These are phyloP conservation scores for Pseudogymnoascus sp. DNA, from an alignment of 2,329 filamentous ascomycete species.

Conservation along the genomic window DNA sequence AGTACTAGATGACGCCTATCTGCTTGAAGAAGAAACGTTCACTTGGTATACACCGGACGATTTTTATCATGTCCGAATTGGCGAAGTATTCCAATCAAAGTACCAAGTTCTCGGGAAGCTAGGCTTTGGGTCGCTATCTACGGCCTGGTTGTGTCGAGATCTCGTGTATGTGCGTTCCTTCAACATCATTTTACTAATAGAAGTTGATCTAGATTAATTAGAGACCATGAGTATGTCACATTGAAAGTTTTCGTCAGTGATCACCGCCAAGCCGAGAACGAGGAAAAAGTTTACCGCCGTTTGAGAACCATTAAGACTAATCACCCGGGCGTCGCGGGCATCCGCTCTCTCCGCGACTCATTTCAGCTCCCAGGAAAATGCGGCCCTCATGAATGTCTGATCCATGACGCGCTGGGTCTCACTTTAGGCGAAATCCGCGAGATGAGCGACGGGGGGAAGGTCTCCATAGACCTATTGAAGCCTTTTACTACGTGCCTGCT, in stretches of 20 bases:
- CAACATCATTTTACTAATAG: neutral
- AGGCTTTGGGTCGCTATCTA: slow-evolving; percentile 19
- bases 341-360: slow-evolving; percentile 28
- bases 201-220: neutral
- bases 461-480: slow-evolving; percentile 16
- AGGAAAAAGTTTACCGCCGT: slow-evolving; percentile 25
- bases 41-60: slow-evolving; percentile 18
- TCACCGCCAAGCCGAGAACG: slow-evolving; percentile 12
- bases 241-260: slow-evolving; percentile 10
- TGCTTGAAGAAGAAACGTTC: slow-evolving; percentile 21
- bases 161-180: slow-evolving; percentile 12
- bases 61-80: slow-evolving; percentile 21
- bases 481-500: slow-evolving; percentile 13
- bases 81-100: slow-evolving; percentile 18
- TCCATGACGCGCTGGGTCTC: slow-evolving; percentile 18
- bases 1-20: slow-evolving; percentile 6
- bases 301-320: slow-evolving; percentile 19
- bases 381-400: slow-evolving; percentile 18
- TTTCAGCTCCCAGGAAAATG: slow-evolving; percentile 25
- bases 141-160: slow-evolving; percentile 20
- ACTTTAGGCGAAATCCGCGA: slow-evolving; percentile 13
- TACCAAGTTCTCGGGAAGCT: slow-evolving; percentile 24
- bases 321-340: slow-evolving; percentile 25
- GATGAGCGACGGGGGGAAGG: slow-evolving; percentile 8
- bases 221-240: slow-evolving; percentile 10